Base-by-base conservation (phyloP, 2,329 filamentous ascomycete genomes). In the Myriangium duriaei region DNA sequence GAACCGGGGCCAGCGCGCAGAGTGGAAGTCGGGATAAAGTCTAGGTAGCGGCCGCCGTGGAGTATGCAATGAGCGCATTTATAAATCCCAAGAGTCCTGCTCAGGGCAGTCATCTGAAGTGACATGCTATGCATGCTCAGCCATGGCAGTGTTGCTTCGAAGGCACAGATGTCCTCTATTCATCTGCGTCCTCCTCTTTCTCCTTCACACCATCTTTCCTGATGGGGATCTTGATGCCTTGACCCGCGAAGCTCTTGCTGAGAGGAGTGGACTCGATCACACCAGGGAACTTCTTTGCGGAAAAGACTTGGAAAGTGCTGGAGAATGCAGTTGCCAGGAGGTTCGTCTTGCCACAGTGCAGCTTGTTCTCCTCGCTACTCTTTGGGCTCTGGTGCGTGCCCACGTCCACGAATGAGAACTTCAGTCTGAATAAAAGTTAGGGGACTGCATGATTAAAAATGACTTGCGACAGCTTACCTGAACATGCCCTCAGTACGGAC, bases 211-310 rank as follows among this genome's bases (percentile, higher is more conserved):
- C 78, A 52, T 95, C 88, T 60, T 95, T 95, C 14, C 88, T 69
- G 39, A 96, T 95, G 0, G 88, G 88, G 15, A 96, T 95, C 61
- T 95, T 95, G 61, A 94, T 93, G 15, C 91, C 91, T 54, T 98
- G 91, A 1, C 74, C 70, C 3, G 91, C 88, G 62, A 98, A 96
- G 44, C 77, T 83, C 59, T 92, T 94, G 69, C 87, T 95, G 12
- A 96, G 65, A 3, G 76, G 63, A 0, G 91, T 98, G 58, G 82
- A 92, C 57, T 96, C 88, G 41, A 93, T 94, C 1, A 98, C 91
- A 29, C 91, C 91, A 0, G 91, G 91, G 59, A 98, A 98, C 54
- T 95, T 95, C 70, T 98, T 98, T 33, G 91, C 91, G 2, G 84
- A 93, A 61, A 81, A 96, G 18, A 98, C 91, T 38, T 85, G 83